Percentiles rank a stretch among this genome's conserved stretches.
phyloP scores from a whole-genome alignment of 2,329 filamentous ascomycete genomes.

The Diaporthe ilicicola region DNA sequence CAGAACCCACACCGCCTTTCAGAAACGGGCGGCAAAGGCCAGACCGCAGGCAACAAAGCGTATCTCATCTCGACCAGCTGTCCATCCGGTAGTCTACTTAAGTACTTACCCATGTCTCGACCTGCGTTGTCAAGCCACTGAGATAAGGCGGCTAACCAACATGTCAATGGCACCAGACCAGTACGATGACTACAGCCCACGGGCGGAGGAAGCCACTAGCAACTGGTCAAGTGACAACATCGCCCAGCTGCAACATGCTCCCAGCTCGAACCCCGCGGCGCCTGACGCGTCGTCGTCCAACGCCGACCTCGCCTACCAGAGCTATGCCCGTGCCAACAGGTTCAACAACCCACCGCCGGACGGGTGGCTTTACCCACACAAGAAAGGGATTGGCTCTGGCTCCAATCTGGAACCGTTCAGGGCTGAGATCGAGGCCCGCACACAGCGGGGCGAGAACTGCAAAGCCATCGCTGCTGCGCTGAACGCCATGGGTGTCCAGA shows the following conservation, averaged over 20 bases:
- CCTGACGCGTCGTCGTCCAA: background rate
- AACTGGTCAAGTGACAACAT: background rate
- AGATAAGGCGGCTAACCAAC: background rate
- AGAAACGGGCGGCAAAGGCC: background rate
- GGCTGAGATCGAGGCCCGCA: constrained; percentile 34
- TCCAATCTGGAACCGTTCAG: constrained; percentile 34
- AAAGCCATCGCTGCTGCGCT: constrained; percentile 35
- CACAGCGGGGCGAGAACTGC: constrained; percentile 35
- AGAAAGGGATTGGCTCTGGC: constrained; percentile 28
- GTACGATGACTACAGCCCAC: background rate
- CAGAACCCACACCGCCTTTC: background rate
- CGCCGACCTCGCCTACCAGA: constrained; percentile 25
- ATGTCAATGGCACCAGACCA: constrained; percentile 7
- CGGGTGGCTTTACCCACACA: constrained; percentile 31
- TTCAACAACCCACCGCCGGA: constrained; percentile 24
- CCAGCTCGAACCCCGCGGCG: background rate
- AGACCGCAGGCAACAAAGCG: background rate
- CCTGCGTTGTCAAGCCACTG: background rate
- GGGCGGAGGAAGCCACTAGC: background rate
- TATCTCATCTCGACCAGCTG: constrained; percentile 15
- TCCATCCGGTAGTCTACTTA: too few relatives aligned
- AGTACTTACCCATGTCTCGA: too few relatives aligned
- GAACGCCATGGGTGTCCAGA: constrained; percentile 33
- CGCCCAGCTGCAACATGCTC: background rate
- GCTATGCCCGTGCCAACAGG: constrained; percentile 6